Evolutionary conservation across 2,329 filamentous ascomycete genomes (phyloP).

Genomic region (Aspergillus versicolor): DNA sequence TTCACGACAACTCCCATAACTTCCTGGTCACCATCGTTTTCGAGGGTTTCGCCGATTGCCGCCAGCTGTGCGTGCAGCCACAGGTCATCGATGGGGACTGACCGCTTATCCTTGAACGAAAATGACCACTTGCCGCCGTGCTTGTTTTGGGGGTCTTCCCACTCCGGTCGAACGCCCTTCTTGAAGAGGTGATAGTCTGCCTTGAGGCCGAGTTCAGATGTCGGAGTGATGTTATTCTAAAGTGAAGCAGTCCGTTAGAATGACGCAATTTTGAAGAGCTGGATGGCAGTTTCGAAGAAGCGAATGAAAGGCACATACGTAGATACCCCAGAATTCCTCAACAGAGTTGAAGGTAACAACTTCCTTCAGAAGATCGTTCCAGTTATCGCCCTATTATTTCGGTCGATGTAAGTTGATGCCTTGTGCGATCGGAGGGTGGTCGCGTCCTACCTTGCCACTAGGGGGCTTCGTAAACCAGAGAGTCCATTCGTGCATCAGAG

Average conservation of each 20-base stretch:
- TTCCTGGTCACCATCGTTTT: slow-evolving; percentile 88
- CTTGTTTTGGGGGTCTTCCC: slow-evolving; percentile 98
- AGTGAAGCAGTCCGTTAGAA: slow-evolving; percentile 10
- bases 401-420: slow-evolving; percentile 9
- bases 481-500: slow-evolving; percentile 95
- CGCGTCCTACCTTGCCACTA: slow-evolving; percentile 74
- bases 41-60: slow-evolving; percentile 95
- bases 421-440: not conserved
- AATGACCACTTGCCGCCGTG: slow-evolving; percentile 99
- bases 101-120: slow-evolving; percentile 94
- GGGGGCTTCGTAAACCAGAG: slow-evolving; percentile 99
- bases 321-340: slow-evolving; percentile 99
- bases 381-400: slow-evolving; percentile 78
- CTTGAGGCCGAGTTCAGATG: slow-evolving; percentile 93
- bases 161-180: slow-evolving; percentile 92
- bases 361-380: slow-evolving; percentile 97
- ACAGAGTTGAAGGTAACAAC: slow-evolving; percentile 98
- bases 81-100: slow-evolving; percentile 85
- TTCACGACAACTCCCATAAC: slow-evolving; percentile 99
- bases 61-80: slow-evolving; percentile 98
- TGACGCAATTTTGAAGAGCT: not conserved
- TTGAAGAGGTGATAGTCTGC: slow-evolving; percentile 99
- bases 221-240: slow-evolving; percentile 98
- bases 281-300: too few relatives aligned
- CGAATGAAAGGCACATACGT: slow-evolving; percentile 62